A percentile compares a stretch with the other conserved stretches of the same genome.
phyloP scores from a whole-genome alignment of 2,329 filamentous ascomycete species.

The Rhynchosporium graminicola region DNA sequence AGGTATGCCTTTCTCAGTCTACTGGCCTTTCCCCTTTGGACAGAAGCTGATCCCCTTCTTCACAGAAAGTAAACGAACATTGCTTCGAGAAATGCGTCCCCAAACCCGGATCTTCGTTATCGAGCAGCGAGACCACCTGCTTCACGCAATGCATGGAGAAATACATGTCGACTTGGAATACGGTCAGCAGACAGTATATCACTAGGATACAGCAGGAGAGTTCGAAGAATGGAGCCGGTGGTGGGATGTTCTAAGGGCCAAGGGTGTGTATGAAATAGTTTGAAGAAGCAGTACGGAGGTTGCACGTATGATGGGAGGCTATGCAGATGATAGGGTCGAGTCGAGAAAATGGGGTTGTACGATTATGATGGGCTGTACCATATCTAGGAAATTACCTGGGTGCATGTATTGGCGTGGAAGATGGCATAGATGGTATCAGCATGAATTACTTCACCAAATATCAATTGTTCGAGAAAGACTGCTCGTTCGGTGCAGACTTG shows the following conservation, averaged over 20 bases:
- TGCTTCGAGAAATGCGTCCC: slow-evolving; percentile 79
- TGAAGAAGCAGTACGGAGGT: neutral
- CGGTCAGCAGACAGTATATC: slow-evolving; percentile 69
- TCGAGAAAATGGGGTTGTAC: slow-evolving; percentile 11
- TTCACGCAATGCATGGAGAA: slow-evolving; percentile 80
- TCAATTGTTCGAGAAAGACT: neutral
- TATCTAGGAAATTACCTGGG: slow-evolving; percentile 7
- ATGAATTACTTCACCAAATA: slow-evolving; percentile 20
- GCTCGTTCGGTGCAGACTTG: neutral
- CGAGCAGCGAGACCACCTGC: slow-evolving; percentile 67
- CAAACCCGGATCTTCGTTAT: slow-evolving; percentile 65
- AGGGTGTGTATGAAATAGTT: neutral
- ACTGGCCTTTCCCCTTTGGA: too few relatives aligned
- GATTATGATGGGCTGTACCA: slow-evolving; percentile 21
- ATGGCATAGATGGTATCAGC: slow-evolving; percentile 13
- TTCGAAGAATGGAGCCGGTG: slow-evolving; percentile 30
- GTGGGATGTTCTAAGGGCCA: slow-evolving; percentile 33
- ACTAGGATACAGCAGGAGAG: slow-evolving; percentile 40
- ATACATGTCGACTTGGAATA: slow-evolving; percentile 80
- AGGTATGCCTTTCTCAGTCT: slow-evolving; percentile 49
- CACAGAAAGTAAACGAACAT: slow-evolving; percentile 76
- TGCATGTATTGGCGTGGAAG: neutral
- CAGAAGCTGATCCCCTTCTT: slow-evolving; percentile 18
- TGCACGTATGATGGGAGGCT: neutral
- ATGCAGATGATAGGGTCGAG: neutral